phyloP scores from a whole-genome alignment of 2,329 filamentous ascomycete species.

The Gaeumannomyces tritici region DNA sequence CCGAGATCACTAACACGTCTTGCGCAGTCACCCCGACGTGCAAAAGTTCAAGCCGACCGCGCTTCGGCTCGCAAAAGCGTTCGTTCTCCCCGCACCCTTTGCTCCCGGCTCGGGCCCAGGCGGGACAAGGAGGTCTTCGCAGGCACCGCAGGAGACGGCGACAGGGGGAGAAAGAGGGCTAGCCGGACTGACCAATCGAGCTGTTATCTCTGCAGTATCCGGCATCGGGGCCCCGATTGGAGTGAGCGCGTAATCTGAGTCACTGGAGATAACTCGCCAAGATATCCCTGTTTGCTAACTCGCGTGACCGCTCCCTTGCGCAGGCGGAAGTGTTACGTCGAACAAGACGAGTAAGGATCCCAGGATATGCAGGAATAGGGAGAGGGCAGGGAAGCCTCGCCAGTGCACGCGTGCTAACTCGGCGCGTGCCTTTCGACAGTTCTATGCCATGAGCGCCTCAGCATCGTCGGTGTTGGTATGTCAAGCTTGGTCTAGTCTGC shows the following conservation, averaged over 20 bases:
- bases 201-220: constrained; percentile 50
- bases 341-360: constrained; percentile 78
- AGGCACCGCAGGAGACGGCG: neutral
- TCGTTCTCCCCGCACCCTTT: constrained; percentile 30
- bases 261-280: constrained; percentile 8
- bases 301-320: constrained; percentile 7
- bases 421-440: constrained; percentile 38
- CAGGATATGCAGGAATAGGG: constrained; percentile 4
- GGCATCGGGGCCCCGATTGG: constrained; percentile 97
- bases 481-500: neutral
- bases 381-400: neutral
- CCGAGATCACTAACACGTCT: constrained; percentile 12
- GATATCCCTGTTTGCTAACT: constrained; percentile 18
- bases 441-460: constrained; percentile 92
- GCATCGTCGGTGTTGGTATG: constrained; percentile 92
- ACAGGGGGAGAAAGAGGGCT: constrained; percentile 7
- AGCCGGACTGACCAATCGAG: constrained; percentile 26
- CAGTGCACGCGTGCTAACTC: constrained; percentile 15
- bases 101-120: constrained; percentile 12
- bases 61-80: constrained; percentile 90
- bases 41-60: constrained; percentile 94
- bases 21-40: constrained; percentile 78
- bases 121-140: neutral
- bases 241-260: constrained; percentile 51
- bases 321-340: constrained; percentile 78